phyloP scores from a whole-genome alignment of 2,329 filamentous ascomycete species.

The Colletotrichum cuscutae region DNA sequence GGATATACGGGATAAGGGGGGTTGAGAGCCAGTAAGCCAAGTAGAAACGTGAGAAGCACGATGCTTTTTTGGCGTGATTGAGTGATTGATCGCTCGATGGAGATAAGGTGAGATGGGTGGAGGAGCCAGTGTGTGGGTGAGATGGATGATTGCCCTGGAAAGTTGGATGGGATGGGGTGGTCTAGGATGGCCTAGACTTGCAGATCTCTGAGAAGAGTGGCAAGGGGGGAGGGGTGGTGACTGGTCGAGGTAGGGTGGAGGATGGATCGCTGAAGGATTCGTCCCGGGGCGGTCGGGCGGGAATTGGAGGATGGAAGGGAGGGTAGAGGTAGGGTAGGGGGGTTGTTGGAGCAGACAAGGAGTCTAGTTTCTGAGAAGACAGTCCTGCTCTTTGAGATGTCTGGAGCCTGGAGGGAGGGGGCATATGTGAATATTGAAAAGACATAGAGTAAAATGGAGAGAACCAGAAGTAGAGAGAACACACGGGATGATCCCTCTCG shows the following conservation, averaged over 20 bases:
- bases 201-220: conserved; percentile 23
- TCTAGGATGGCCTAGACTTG: conserved; percentile 27
- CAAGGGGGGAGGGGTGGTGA: conserved; percentile 1
- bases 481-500: conserved; percentile 16
- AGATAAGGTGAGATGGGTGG: conserved; percentile 20
- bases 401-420: neutral
- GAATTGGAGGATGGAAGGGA: conserved; percentile 7
- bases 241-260: neutral
- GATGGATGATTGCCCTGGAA: conserved; percentile 16
- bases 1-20: neutral
- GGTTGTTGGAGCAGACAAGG: neutral
- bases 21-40: too few species aligned
- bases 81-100: conserved; percentile 14
- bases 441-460: conserved; percentile 14
- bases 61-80: neutral
- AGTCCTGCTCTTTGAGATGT: neutral
- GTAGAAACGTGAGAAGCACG: neutral
- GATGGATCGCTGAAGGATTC: conserved; percentile 30
- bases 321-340: neutral
- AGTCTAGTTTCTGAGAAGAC: neutral
- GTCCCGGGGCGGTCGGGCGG: conserved; percentile 22
- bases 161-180: conserved; percentile 1
- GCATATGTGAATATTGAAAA: neutral
- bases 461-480: neutral
- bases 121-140: neutral